Evolutionary conservation across 1,139 yeast genomes (phyloP).

Genomic region (Yamadazyma sp.): DNA sequence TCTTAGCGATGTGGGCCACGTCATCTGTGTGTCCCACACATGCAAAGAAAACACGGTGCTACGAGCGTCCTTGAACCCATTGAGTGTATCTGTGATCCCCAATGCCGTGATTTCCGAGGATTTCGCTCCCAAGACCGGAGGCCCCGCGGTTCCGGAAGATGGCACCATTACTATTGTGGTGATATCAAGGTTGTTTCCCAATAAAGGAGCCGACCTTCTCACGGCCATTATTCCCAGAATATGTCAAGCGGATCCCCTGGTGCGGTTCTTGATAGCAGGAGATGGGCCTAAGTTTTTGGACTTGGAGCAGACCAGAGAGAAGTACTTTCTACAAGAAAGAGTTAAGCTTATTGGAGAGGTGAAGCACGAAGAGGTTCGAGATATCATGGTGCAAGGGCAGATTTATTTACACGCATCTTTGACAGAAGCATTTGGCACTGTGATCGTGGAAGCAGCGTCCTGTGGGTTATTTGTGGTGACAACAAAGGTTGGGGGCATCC

Average conservation of each 20-base stretch:
- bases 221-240: constrained; percentile 85
- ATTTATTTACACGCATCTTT: constrained; percentile 91
- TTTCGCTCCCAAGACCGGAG: constrained; percentile 40
- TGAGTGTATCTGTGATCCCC: constrained; percentile 84
- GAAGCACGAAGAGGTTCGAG: constrained; percentile 88
- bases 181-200: constrained; percentile 88
- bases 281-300: constrained; percentile 96
- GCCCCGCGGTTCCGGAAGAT: constrained; percentile 10
- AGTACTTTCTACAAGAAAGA: constrained; percentile 79
- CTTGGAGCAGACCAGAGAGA: constrained; percentile 92
- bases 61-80: constrained; percentile 80
- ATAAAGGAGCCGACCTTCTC: constrained; percentile 90
- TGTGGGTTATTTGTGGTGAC: constrained; percentile 94
- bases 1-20: constrained; percentile 83
- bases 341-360: constrained; percentile 86
- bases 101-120: constrained; percentile 90
- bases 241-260: constrained; percentile 62
- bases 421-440: constrained; percentile 98
- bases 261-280: constrained; percentile 86
- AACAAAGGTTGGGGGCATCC: constrained; percentile 96
- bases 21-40: constrained; percentile 93
- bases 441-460: constrained; percentile 94
- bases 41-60: constrained; percentile 95
- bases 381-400: constrained; percentile 91
- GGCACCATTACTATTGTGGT: constrained; percentile 74